Evolutionary conservation across 345 rosid genomes (phyloP), one percentile per base, ranked within the genome.

Genomic region (Iberis pinnata): DNA sequence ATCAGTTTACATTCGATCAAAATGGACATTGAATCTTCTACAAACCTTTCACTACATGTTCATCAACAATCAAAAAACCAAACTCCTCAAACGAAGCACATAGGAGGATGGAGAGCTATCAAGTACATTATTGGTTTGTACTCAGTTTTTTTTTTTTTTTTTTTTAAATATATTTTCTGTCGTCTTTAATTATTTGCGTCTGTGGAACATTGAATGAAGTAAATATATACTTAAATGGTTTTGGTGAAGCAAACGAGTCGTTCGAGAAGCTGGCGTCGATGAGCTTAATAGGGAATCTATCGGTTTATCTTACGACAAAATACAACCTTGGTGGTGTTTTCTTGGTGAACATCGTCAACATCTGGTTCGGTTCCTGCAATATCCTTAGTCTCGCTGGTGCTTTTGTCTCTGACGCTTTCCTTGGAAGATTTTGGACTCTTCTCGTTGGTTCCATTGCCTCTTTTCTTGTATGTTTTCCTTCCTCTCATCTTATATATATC

Each of bases 201-300:
- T n/a, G n/a, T n/a, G n/a, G n/a, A 31, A 7, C 3, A 31, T 31
- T 6, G 0, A 9, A 5, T 31, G 7, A 6, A 31, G 35, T 31
- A 31, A 8, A 26, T 31, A 31, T 6, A 31, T 1, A 6, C 35
- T 31, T 8, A 6, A 6, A 50, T 19, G 9, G 38, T 12, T 33
- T 41, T 41, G 20, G 12, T 60, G 55, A 59, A 77, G 88, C 78
- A 59, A 86, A 86, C 24, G 80, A 86, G 55, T 71, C 88, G 0
- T 80, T 86, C 38, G 95, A 83, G 78, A 86, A 81, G 67, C 56
- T 79, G 59, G 90, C 95, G 11, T 83, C 86, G 1, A 76, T 83
- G 86, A 70, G 88, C 47, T 58, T 83, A 61, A 66, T 83, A 19
- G 73, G 77, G 27, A 77, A 80, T 56, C 32, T 83, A 38, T 58